A percentile compares a stretch with the other conserved stretches of the same genome.
These are phyloP conservation scores for Agrocybe praecox DNA, from an alignment of 768 basidiomycete genomes.

Conservation along the genomic window DNA sequence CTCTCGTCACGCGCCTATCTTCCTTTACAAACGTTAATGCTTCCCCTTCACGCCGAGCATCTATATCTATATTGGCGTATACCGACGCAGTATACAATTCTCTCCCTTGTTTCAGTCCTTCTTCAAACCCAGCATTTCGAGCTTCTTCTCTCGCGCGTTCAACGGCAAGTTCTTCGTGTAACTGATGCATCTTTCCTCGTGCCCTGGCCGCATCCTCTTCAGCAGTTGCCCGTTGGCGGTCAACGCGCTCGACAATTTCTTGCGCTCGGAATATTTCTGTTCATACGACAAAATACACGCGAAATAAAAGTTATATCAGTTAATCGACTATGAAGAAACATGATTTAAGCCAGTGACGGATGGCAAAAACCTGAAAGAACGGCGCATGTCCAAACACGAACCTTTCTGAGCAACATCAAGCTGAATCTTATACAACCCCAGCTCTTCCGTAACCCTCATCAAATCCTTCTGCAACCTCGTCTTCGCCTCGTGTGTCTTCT, in stretches of 20 bases:
- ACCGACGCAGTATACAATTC: constrained; percentile 10
- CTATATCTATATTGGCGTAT: not conserved
- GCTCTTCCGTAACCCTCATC: constrained; percentile 42
- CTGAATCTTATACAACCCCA: constrained; percentile 59
- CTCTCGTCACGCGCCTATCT: constrained; percentile 8
- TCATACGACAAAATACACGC: not conserved
- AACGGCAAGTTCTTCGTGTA: constrained; percentile 49
- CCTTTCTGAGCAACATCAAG: constrained; percentile 58
- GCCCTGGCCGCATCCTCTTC: constrained; percentile 48
- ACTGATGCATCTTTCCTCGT: constrained; percentile 44
- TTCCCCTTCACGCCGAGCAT: not conserved
- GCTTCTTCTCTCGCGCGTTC: constrained; percentile 58
- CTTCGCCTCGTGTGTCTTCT: constrained; percentile 31
- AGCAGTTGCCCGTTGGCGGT: constrained; percentile 49
- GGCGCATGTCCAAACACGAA: constrained; percentile 19
- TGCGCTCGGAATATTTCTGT: constrained; percentile 58
- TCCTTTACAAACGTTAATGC: not conserved
- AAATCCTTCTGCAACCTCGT: constrained; percentile 31
- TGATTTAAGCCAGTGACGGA: not conserved
- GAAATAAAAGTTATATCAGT: no score
- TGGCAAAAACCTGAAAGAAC: no score
- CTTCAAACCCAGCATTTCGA: constrained; percentile 49
- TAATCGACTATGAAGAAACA: no score
- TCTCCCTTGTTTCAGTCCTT: constrained; percentile 41
- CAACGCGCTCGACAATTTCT: constrained; percentile 47